Evolutionary conservation across 495 filamentous ascomycete genomes (phyloP).

Genomic region (Letharia lupina): DNA sequence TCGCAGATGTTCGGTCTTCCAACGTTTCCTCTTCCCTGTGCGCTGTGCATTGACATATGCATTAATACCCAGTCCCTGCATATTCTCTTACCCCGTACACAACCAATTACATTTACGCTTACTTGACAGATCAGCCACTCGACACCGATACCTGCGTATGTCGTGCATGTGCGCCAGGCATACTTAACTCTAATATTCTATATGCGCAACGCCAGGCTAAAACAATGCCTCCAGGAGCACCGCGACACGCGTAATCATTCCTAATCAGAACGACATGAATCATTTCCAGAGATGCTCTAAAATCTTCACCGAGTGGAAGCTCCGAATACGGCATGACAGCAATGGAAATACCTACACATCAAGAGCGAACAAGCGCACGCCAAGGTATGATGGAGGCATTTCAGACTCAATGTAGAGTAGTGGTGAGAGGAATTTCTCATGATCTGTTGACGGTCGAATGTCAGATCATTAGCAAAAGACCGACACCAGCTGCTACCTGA

Average conservation of each 20-base stretch:
- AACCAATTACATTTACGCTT: slow-evolving; percentile 2
- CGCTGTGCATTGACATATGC: background rate
- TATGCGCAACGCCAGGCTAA: background rate
- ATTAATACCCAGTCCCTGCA: slow-evolving; percentile 1
- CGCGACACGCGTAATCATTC: background rate
- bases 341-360: background rate
- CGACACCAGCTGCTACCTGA: background rate
- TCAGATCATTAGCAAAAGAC: background rate
- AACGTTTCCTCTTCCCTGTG: background rate
- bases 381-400: background rate
- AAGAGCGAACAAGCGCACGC: background rate
- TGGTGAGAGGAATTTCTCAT: background rate
- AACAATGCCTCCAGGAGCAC: background rate
- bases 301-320: background rate
- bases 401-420: background rate
- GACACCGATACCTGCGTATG: background rate
- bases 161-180: slow-evolving; percentile 3
- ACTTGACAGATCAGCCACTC: background rate
- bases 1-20: background rate
- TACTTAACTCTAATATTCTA: background rate
- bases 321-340: background rate
- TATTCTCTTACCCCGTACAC: background rate
- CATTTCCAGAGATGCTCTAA: background rate
- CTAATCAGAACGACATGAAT: background rate
- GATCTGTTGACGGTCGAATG: background rate